A percentile compares a stretch with the other conserved stretches of the same genome.
phyloP scores from a whole-genome alignment of 108 stramenopile genomes.

The Schizochytrium sp. region DNA sequence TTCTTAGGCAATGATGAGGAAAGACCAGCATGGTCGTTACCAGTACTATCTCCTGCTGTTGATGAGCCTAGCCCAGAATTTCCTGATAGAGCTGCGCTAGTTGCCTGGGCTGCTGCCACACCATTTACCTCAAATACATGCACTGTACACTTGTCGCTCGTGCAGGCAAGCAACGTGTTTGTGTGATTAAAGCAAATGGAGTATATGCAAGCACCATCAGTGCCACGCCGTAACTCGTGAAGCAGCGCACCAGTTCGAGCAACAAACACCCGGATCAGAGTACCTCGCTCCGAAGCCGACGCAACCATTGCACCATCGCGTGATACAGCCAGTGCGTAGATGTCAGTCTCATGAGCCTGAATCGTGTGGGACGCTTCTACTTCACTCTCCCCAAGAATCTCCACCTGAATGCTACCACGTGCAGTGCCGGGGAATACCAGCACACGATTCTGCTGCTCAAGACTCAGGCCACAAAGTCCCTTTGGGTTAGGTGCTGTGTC shows the following conservation, averaged over 20 bases:
- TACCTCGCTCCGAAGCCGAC: conserved; percentile 92
- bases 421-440: conserved; percentile 91
- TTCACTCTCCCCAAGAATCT: conserved; percentile 85
- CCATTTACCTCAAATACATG: conserved; percentile 84
- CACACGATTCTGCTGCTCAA: conserved; percentile 86
- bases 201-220: conserved; percentile 89
- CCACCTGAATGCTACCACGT: conserved; percentile 91
- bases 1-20: not conserved
- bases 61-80: not conserved
- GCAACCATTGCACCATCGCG: conserved; percentile 88
- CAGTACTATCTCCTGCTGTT: not conserved
- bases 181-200: conserved; percentile 89
- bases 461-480: conserved; percentile 89
- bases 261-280: conserved; percentile 87
- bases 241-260: conserved; percentile 77
- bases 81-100: not conserved
- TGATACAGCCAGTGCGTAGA: conserved; percentile 86
- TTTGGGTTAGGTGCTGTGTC: conserved; percentile 40
- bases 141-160: conserved; percentile 93
- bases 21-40: not conserved
- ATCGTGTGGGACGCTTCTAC: conserved; percentile 87
- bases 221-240: conserved; percentile 92
- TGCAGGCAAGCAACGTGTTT: conserved; percentile 87
- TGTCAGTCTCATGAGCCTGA: conserved; percentile 91
- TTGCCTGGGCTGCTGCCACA: not conserved